phyloP scores from a whole-genome alignment of 805 yeast species.

The Candida boleticola region DNA sequence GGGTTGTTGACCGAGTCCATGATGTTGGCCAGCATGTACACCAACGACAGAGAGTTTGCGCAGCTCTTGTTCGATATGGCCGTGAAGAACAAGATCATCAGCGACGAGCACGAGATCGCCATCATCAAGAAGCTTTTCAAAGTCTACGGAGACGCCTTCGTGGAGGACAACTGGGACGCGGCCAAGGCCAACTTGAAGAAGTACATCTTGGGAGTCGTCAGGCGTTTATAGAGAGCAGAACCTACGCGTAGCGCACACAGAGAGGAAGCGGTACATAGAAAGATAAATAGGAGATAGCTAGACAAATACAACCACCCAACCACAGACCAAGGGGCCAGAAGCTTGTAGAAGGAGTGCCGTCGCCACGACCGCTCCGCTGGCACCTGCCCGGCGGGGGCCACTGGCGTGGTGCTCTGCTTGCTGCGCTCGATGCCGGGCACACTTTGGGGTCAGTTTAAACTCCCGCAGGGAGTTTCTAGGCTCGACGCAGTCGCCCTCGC shows the following conservation, averaged over 20 bases:
- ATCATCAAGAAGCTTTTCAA: conserved; percentile 43
- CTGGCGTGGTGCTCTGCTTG: no score
- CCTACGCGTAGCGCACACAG: no score
- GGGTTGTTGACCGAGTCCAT: conserved; percentile 48
- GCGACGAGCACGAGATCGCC: conserved; percentile 39
- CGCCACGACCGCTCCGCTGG: no score
- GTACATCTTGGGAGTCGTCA: conserved; percentile 11
- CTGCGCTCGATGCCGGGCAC: no score
- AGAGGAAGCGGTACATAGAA: no score
- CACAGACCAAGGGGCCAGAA: no score
- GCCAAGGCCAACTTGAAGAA: conserved; percentile 33
- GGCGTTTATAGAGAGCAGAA: conserved; percentile 7
- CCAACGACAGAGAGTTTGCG: conserved; percentile 54
- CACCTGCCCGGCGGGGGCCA: no score
- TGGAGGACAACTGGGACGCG: conserved; percentile 36
- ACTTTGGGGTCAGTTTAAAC: no score
- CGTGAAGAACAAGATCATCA: conserved; percentile 29
- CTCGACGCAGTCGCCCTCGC: no score
- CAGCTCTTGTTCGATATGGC: conserved; percentile 50
- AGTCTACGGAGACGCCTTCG: conserved; percentile 50
- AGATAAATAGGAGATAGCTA: no score
- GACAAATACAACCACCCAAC: not conserved
- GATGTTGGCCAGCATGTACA: conserved; percentile 40
- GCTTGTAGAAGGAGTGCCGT: no score
- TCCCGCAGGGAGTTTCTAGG: no score